Base-by-base conservation (phyloP, 768 basidiomycete species). In the Amyloporia xantha region DNA sequence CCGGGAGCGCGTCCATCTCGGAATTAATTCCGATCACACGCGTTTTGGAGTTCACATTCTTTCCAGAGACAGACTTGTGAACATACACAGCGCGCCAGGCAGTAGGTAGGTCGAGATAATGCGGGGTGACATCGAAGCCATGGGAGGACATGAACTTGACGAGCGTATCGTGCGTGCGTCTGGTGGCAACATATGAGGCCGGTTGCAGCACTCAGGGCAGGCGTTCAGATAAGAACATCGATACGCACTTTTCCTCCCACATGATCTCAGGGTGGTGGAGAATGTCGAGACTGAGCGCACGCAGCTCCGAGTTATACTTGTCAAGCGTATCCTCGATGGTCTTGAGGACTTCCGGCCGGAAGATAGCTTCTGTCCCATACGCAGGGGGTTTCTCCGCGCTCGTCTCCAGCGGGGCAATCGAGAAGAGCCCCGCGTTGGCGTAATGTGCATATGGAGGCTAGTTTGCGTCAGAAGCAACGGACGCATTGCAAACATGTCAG, bases 71-170 rank as follows among this genome's bases (percentile, higher is more conserved):
- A 4, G 23, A 19, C 2, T 33, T 17, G 54, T 79, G 75, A 30
- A 70, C 69, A 63, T 74, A 89, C 57, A 82, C 83, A 2, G 89
- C 89, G 47, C 77, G 72, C 84, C 86, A 91, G 3, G 89, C 88
- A 20, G 88, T 91, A 12, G 75, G 62, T 3, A 91, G 72, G 13
- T 78, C 81, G 42, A 84, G 75, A 58, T 90, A 87, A 57, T 81
- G 79, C 44, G 67, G 71, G 2, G 81, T 88, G 20, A 90, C 82
- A n/a, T 65, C 63, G 64, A 89, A 91, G 5, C 84, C 86, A 49
- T 81, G 75, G 28, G 65, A 59, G 28, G 70, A 64, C 82, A 91
- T 85, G 66, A 83, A 89, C 24, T 70, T 63, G 2, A 84, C 79
- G 46, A 91, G 67, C 15, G 69, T 62, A 54, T 88, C 82, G 54